A percentile compares a stretch with the other conserved stretches of the same genome.
phyloP scores from a whole-genome alignment of 768 basidiomycete species.

The Strobilomyces echinocephalus region DNA sequence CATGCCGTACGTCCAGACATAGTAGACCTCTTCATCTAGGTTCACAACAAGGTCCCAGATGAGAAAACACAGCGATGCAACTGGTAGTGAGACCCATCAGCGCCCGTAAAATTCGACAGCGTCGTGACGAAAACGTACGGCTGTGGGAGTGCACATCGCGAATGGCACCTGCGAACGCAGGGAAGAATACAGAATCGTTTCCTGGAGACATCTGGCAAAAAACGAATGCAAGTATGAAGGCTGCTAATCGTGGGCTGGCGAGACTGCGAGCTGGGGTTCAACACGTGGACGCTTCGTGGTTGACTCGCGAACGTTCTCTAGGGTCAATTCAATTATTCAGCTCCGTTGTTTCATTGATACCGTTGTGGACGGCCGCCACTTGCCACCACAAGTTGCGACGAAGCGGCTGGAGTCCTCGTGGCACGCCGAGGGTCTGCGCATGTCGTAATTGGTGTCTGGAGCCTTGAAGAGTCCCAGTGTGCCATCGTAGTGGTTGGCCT shows the following conservation, averaged over 20 bases:
- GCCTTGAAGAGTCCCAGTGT: too few species aligned
- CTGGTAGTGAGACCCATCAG: conserved; percentile 3
- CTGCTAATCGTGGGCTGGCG: background rate
- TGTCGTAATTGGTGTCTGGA: too few species aligned
- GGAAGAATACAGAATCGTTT: background rate
- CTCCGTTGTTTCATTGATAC: too few species aligned
- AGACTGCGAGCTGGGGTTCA: background rate
- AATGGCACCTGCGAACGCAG: background rate
- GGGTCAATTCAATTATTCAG: too few species aligned
- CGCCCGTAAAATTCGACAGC: background rate
- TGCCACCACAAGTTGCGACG: too few species aligned
- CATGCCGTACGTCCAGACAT: conserved; percentile 21
- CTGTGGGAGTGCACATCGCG: conserved; percentile 11
- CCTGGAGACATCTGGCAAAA: background rate
- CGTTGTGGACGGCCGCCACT: too few species aligned
- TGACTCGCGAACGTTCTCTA: too few species aligned
- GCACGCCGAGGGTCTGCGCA: too few species aligned
- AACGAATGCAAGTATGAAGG: background rate
- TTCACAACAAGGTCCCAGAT: conserved; percentile 12
- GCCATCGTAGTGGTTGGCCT: too few species aligned
- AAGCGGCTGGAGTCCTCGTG: too few species aligned
- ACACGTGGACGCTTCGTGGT: too few species aligned
- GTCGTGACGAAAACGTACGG: background rate
- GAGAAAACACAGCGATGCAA: conserved; percentile 11
- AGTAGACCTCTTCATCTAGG: conserved; percentile 15